Evolutionary conservation across 305 asterid species (phyloP), one percentile per base, ranked within the genome.

Genomic region (Fraxinus sp.): DNA sequence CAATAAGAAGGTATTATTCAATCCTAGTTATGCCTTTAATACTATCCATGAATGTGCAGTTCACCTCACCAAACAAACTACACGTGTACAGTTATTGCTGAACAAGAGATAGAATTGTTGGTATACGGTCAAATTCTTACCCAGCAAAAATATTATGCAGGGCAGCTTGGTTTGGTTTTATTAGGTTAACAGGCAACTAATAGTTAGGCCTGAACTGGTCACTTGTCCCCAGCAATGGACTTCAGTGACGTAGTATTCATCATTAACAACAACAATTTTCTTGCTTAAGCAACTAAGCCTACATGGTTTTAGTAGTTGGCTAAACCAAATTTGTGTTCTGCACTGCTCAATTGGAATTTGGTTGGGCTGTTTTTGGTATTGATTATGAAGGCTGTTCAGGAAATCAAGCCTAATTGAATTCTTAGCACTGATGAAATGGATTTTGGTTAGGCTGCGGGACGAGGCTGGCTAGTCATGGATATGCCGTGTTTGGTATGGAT

Each of bases 401-500:
- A 37, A 59, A 18, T 6, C 3, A 20, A 59, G 9, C 32, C 5
- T 7, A 20, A 1, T 59, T 59, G 5, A 20, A 8, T 59, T 59
- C 5, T 59, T 59, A 59, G 30, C 24, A 22, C 35, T 41, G 32
- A 62, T 80, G 13, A 74, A 16, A 7, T 77, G 41, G n/a, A 62
- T 80, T 37, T 36, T 84, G 84, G 49, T 26, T 86, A 94, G 98
- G 97, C 55, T 91, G 93, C 68, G 99, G 98, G 75, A 87, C 81
- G 52, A 91, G 81, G 89, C 90, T 96, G 10, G 97, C 98, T 1
- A 86, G 88, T n/a, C 75, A 87, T 18, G 99, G 98, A 3, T 96
- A 90, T 16, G 97, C 91, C 0, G 98, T 96, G 71, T 92, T 94
- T 37, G 99, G 98, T 13, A 87, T 96, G 7, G 99, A 96, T 82